Base-by-base conservation (phyloP, 805 yeast genomes). In the Metschnikowia picachoensis region DNA sequence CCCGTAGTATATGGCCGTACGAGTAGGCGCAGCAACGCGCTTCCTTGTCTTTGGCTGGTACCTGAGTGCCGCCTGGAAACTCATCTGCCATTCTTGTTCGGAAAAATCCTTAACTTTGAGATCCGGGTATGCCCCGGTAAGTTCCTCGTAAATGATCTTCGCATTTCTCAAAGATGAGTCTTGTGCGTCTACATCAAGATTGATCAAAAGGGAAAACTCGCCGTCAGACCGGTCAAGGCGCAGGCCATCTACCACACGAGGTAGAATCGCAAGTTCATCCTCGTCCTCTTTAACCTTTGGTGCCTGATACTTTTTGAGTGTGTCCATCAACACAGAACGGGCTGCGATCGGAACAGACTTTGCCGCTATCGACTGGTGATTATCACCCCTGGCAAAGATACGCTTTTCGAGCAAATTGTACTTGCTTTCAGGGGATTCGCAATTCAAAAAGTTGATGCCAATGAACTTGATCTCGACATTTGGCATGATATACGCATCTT, bases 291-390 rank as follows among this genome's bases (percentile, higher is more conserved):
- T 47, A 25, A 43, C 35, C 7, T 29, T 32, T 2, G 55, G 55
- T 6, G 53, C 31, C 39, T 49, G 50, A 36, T 36, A 52, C 10
- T 43, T 40, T 7, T 31, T 39, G 7, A 41, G 44, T 8, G 45
- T 45, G 14, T 45, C 48, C 15, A 28, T n/a, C 36, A 52, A 34
- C 13, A 49, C 41, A 1, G 51, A 39, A 6, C 49, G 37, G 3
- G 55, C 82, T 37, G 73, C 70, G 14, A 63, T 60, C 2, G 72
- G 70, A 5, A 82, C 80, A 43, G 76, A 71, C 0, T 58, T 61
- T 2, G 72, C 75, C 53, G 84, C 82, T 35, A 94, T 87, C 0
- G 94, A 79, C 61, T 88, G 96, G 62, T 94, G 99, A 50, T 86
- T 83, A 58, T 89, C 89, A 1, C 97, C 97, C 56, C 99, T 74